A percentile compares a stretch with the other conserved stretches of the same genome.
Evolutionary conservation across 2,329 filamentous ascomycete species (phyloP).

Genomic region (Trichothecium roseum): DNA sequence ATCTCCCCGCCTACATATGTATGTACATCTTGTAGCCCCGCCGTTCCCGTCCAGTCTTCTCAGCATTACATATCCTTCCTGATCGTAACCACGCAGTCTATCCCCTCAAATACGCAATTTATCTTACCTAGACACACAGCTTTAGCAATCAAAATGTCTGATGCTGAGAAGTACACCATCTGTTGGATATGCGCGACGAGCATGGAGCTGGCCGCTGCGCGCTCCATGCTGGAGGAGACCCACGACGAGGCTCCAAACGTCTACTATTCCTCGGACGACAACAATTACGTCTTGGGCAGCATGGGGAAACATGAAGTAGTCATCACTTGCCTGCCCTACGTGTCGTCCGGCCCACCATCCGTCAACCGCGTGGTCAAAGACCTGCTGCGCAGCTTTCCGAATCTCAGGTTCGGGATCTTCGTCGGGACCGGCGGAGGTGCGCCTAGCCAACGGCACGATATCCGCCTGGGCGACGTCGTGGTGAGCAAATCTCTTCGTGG

Average conservation of each 20-base stretch:
- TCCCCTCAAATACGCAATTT: no score
- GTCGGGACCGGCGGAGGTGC: constrained; percentile 24
- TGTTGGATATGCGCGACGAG: constrained; percentile 11
- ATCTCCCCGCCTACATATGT: no score
- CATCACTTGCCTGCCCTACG: constrained; percentile 16
- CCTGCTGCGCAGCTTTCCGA: constrained; percentile 17
- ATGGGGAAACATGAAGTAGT: constrained; percentile 23
- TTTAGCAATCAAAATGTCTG: no score
- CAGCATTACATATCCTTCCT: no score
- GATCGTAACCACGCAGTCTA: no score
- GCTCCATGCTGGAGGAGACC: constrained; percentile 9
- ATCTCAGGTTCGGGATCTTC: constrained; percentile 18
- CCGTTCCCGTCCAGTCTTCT: no score
- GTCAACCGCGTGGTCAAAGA: constrained; percentile 15
- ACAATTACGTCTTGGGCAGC: no score
- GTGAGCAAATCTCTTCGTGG: constrained; percentile 5
- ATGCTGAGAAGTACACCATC: constrained; percentile 9
- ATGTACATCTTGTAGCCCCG: no score
- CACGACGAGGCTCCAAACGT: constrained; percentile 2
- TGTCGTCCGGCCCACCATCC: constrained; percentile 13
- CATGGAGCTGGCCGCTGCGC: constrained; percentile 8
- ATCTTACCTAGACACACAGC: no score
- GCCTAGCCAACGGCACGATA: constrained; percentile 17
- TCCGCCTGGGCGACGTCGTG: constrained; percentile 14
- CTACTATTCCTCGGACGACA: constrained; percentile 5